phyloP scores from a whole-genome alignment of 1,284 basidiomycete genomes.

The Lentinula novae-zelandiae region DNA sequence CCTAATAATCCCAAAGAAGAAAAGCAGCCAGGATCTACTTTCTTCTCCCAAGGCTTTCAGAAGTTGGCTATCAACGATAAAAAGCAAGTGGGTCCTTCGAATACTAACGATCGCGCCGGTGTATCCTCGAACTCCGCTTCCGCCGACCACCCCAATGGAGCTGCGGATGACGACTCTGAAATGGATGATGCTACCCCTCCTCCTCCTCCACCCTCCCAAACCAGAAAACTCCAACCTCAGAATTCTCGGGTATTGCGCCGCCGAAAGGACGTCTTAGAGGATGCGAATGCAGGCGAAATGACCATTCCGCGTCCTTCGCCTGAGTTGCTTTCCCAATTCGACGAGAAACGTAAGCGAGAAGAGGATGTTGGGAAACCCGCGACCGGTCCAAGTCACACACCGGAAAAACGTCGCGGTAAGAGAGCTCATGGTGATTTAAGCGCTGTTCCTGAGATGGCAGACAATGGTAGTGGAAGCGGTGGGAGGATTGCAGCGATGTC shows the following conservation, averaged over 20 bases:
- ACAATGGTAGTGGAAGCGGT: conserved; percentile 20
- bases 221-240: conserved; percentile 15
- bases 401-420: conserved; percentile 32
- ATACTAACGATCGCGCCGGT: not conserved
- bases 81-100: not conserved
- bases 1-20: not conserved
- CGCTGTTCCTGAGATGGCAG: conserved; percentile 30
- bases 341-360: conserved; percentile 10
- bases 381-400: conserved; percentile 13
- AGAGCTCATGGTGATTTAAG: conserved; percentile 37
- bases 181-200: conserved; percentile 15
- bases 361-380: not conserved
- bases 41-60: conserved; percentile 2
- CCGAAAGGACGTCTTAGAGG: conserved; percentile 42
- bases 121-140: not conserved
- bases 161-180: not conserved
- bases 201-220: conserved; percentile 13
- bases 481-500: not conserved
- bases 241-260: conserved; percentile 38
- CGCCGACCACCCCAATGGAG: not conserved
- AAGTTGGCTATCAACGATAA: conserved; percentile 2
- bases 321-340: conserved; percentile 38
- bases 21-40: not conserved
- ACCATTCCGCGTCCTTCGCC: conserved; percentile 34
- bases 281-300: conserved; percentile 31